Percentiles rank a stretch among this genome's conserved stretches.
These are phyloP conservation scores for Hymenoscyphus occultus DNA, from an alignment of 2,329 filamentous ascomycete genomes.

Conservation along the genomic window DNA sequence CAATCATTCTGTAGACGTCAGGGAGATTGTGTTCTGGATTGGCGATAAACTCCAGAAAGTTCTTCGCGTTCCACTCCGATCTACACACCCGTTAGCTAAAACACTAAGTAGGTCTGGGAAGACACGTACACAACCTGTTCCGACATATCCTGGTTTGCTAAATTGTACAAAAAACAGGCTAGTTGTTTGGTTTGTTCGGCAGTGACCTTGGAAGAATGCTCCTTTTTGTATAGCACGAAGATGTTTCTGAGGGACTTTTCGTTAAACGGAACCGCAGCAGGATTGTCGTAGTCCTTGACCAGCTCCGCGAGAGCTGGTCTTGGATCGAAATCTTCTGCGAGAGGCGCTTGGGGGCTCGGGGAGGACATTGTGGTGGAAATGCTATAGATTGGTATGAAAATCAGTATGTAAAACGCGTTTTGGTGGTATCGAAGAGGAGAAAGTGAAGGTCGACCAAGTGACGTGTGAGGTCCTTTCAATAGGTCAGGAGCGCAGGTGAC, in stretches of 20 bases:
- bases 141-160: neutral
- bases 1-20: conserved; percentile 2
- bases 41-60: neutral
- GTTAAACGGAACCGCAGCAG: neutral
- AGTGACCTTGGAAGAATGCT: neutral
- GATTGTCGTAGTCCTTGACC: neutral
- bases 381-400: neutral
- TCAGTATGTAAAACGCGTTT: neutral
- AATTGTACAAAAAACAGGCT: neutral
- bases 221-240: neutral
- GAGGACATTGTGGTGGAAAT: neutral
- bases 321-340: neutral
- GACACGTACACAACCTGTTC: conserved; percentile 6
- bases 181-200: neutral
- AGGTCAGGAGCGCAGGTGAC: too few relatives aligned
- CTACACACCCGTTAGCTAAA: neutral
- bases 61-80: neutral
- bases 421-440: too few relatives aligned
- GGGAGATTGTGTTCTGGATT: conserved; percentile 6
- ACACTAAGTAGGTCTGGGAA: neutral
- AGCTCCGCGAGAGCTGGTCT: neutral
- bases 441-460: too few relatives aligned
- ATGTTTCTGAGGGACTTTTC: neutral
- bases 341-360: neutral
- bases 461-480: too few relatives aligned